Base-by-base conservation (phyloP, 192 early-diverging fungal species). In the Chytriomyces sp. region DNA sequence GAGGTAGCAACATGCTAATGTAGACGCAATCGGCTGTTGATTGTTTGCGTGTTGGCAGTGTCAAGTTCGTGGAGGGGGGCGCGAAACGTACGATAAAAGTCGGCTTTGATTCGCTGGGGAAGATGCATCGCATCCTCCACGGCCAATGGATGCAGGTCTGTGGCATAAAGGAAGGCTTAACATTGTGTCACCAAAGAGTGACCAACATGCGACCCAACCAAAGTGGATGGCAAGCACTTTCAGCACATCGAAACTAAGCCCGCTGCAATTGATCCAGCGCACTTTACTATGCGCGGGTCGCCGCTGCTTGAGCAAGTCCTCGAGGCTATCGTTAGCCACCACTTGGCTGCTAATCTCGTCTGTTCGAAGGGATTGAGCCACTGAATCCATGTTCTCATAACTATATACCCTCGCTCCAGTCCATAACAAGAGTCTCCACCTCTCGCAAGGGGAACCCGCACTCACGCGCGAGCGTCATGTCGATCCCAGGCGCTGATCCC, bases 231-330 rank as follows among this genome's bases (percentile, higher is more conserved):
- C 30, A 7, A 68, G 65, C 10, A 34, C 55, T n/a, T 31, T 68
- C 31, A 68, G 8, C 31, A 34, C 65, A 5, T 19, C 19, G 74
- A 78, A 82, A 31, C 72, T 78, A 44, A 86, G 69, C 25, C 81
- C 82, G 30, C 82, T 72, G 31, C 85, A 74, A 39, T 86, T 84
- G 58, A 86, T 85, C 85, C 85, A 86, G 14, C 85, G 81, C 22
- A 81, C 81, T 25, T 55, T 76, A 3, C 73, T 79, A 73, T 73
- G 74, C 28, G 55, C 38, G 0, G 84, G 84, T 4, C 83, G 74
- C 66, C 10, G 68, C 22, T 14, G 61, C 5, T 40, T 39, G 61
- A 64, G 61, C 25, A 17, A 17, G 5, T 2, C n/a, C 40, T 64
- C 61, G 40, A 64, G 37, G 38, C 14, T 25, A 12, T 14, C n/a